Evolutionary conservation across 2,329 filamentous ascomycete genomes (phyloP).

Genomic region (Hypoxylon rubiginosum): DNA sequence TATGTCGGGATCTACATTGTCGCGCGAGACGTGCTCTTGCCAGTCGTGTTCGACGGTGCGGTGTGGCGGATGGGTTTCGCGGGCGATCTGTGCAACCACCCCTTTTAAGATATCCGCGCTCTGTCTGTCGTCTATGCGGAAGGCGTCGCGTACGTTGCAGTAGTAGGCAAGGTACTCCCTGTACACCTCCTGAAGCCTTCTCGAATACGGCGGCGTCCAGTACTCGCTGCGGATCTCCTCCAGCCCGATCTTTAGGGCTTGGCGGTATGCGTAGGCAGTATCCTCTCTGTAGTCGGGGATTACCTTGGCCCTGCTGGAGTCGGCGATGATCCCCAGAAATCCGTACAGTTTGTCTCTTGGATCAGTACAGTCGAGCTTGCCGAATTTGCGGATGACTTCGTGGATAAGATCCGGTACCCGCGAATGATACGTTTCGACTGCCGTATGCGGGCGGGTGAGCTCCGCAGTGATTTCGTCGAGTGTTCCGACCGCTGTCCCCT

Average conservation of each 20-base stretch:
- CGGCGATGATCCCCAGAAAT: conserved; percentile 40
- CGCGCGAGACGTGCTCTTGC: neutral
- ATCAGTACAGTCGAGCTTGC: conserved; percentile 38
- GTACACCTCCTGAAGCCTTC: neutral
- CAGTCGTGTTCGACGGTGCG: neutral
- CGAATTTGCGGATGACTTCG: conserved; percentile 31
- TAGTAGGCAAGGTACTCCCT: conserved; percentile 22
- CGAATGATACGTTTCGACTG: conserved; percentile 31
- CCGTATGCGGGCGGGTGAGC: conserved; percentile 10
- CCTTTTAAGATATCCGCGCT: conserved; percentile 17
- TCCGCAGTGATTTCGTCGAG: conserved; percentile 29
- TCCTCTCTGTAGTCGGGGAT: conserved; percentile 67
- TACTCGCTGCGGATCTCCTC: conserved; percentile 26
- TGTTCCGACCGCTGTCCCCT: conserved; percentile 24
- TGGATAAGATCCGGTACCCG: conserved; percentile 26
- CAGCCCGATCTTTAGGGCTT: conserved; percentile 72
- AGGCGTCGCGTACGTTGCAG: conserved; percentile 31
- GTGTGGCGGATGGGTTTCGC: neutral
- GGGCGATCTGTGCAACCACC: neutral
- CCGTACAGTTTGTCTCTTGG: conserved; percentile 45
- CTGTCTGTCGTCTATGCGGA: conserved; percentile 23
- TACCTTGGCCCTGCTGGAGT: conserved; percentile 50
- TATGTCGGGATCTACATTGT: neutral
- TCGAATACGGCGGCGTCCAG: neutral
- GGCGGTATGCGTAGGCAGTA: conserved; percentile 80